Conservation (phyloP, 208 protist species). For the Acanthamoeba castellanii region DNA sequence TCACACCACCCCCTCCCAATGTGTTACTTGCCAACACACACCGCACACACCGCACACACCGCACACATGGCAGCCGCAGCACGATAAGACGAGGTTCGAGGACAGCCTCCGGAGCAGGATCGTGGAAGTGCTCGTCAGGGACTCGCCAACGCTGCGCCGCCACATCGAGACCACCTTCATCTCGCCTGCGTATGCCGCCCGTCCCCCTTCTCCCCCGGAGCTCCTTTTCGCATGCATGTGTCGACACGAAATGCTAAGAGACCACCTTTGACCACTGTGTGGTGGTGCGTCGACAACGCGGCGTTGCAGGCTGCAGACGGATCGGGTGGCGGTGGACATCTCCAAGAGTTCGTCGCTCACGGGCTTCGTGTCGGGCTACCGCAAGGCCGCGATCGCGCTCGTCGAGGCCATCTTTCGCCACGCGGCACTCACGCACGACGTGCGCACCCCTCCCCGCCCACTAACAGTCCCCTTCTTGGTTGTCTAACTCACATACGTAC, state of each 20-base stretch:
- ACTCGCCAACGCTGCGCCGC: background rate
- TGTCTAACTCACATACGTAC: too few species aligned
- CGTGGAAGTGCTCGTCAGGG: background rate
- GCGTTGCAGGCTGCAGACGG: background rate
- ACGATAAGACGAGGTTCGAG: background rate
- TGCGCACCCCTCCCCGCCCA: background rate
- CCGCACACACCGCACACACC: too few species aligned
- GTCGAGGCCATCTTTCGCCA: background rate
- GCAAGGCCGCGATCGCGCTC: background rate
- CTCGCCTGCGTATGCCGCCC: background rate
- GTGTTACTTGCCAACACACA: background rate
- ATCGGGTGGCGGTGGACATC: background rate
- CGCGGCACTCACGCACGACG: background rate
- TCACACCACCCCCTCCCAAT: background rate
- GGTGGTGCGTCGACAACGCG: too few species aligned
- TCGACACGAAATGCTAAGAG: too few species aligned
- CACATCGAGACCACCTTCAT: background rate
- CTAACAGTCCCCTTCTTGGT: too few species aligned
- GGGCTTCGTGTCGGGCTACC: conserved; percentile 36
- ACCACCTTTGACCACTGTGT: too few species aligned
- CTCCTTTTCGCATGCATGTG: too few species aligned
- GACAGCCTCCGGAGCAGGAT: background rate
- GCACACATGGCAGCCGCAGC: background rate
- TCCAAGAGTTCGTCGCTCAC: background rate
- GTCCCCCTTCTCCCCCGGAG: too few species aligned